A percentile compares a stretch with the other conserved stretches of the same genome.
Conservation (phyloP, 2,329 filamentous ascomycete genomes). For the Capronia coronata region DNA sequence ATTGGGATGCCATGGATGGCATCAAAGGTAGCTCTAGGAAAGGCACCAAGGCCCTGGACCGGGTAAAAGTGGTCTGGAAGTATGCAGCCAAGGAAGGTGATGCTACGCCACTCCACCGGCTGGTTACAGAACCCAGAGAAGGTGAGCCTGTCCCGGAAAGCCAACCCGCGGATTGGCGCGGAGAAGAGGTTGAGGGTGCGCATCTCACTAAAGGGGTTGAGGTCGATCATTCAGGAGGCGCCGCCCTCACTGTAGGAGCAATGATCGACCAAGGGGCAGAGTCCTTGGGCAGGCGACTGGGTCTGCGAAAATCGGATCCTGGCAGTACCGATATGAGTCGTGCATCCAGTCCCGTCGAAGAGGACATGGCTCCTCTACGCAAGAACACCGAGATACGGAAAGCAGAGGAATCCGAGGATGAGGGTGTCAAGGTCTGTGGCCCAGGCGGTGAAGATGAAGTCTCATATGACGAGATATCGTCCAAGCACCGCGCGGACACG, state of each 20-base stretch:
- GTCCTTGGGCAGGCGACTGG: constrained; percentile 57
- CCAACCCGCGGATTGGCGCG: constrained; percentile 68
- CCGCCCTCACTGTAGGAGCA: constrained; percentile 19
- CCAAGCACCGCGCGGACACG: no score
- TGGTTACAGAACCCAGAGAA: constrained; percentile 59
- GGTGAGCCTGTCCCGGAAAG: constrained; percentile 66
- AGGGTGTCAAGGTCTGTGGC: constrained; percentile 37
- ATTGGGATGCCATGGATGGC: constrained; percentile 81
- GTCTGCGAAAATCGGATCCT: constrained; percentile 59
- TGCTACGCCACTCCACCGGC: constrained; percentile 30
- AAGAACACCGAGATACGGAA: not conserved
- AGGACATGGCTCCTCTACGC: constrained; percentile 19
- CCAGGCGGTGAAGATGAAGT: constrained; percentile 17
- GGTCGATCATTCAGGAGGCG: constrained; percentile 19
- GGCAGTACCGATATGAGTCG: constrained; percentile 62
- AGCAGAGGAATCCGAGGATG: constrained; percentile 28
- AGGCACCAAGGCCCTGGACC: constrained; percentile 74
- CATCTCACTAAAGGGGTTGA: constrained; percentile 26
- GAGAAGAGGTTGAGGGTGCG: constrained; percentile 38
- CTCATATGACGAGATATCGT: constrained; percentile 6
- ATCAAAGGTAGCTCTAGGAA: constrained; percentile 85
- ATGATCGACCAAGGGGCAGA: constrained; percentile 31
- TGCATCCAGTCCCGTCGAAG: constrained; percentile 57
- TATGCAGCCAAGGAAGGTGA: constrained; percentile 32
- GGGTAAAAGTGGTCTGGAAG: constrained; percentile 79